Evolutionary conservation across 331 rosid genomes (phyloP).

Genomic region (Pyrus hybrid): DNA sequence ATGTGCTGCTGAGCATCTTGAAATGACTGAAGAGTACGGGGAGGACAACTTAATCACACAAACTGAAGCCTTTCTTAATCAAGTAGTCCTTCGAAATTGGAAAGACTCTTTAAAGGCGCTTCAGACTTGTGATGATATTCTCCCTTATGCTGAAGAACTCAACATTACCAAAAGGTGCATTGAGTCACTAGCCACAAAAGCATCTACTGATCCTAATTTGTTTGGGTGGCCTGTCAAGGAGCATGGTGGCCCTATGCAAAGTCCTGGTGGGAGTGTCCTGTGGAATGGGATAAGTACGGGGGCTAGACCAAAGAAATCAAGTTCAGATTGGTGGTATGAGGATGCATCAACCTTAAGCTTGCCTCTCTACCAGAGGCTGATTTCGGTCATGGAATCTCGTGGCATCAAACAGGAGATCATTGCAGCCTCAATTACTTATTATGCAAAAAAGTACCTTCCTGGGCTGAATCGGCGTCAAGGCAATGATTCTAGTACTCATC

Average conservation of each 20-base stretch:
- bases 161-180: conserved; percentile 79
- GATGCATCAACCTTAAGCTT: conserved; percentile 70
- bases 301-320: conserved; percentile 79
- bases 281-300: conserved; percentile 99
- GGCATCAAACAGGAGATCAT: conserved; percentile 74
- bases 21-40: conserved; percentile 93
- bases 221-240: conserved; percentile 59
- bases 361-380: conserved; percentile 69
- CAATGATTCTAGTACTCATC: conserved; percentile 49
- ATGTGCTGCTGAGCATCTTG: conserved; percentile 85
- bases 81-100: conserved; percentile 83
- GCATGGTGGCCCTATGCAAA: conserved; percentile 96
- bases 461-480: conserved; percentile 78
- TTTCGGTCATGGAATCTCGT: conserved; percentile 82
- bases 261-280: conserved; percentile 97
- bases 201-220: conserved; percentile 55
- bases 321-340: conserved; percentile 95
- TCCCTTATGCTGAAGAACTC: conserved; percentile 58
- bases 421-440: conserved; percentile 80
- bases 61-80: conserved; percentile 70
- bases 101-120: conserved; percentile 88
- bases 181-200: conserved; percentile 81
- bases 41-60: conserved; percentile 76
- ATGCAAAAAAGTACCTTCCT: conserved; percentile 76
- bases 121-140: conserved; percentile 67